These are phyloP conservation scores for Themeda triandra DNA, from an alignment of 176 grass and related monocot genomes.

Conservation along the genomic window DNA sequence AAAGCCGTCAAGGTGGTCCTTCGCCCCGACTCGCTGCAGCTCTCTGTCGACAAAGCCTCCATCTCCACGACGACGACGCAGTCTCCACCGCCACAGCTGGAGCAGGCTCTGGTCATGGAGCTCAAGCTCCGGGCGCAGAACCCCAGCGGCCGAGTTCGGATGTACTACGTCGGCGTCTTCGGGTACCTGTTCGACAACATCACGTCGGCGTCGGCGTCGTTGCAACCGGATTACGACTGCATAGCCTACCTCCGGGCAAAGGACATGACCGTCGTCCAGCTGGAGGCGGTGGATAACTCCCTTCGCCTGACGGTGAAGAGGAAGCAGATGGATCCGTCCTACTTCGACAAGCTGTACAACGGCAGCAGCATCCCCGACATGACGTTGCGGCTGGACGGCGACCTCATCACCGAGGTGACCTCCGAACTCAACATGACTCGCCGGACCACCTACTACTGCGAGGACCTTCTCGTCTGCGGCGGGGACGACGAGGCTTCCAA, in stretches of 20 bases:
- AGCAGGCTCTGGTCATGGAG: not conserved
- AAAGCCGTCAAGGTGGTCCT: not conserved
- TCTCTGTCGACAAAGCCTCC: not conserved
- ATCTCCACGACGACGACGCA: not conserved
- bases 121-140: not conserved
- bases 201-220: not conserved
- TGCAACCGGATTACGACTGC: accelerated
- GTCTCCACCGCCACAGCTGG: not conserved
- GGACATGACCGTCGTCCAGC: not conserved
- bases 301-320: accelerated
- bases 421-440: not conserved
- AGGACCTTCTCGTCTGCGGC: not conserved
- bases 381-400: not conserved
- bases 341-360: not conserved
- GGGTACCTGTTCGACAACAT: not conserved
- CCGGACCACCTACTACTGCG: not conserved
- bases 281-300: too few relatives aligned
- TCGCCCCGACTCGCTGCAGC: not conserved
- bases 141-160: not conserved
- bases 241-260: accelerated
- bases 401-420: not conserved
- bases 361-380: not conserved
- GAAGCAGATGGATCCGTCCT: accelerated
- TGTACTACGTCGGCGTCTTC: not conserved
- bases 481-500: not conserved